Conservation (phyloP, 257 asterid species). For the Solanum dulcamara region DNA sequence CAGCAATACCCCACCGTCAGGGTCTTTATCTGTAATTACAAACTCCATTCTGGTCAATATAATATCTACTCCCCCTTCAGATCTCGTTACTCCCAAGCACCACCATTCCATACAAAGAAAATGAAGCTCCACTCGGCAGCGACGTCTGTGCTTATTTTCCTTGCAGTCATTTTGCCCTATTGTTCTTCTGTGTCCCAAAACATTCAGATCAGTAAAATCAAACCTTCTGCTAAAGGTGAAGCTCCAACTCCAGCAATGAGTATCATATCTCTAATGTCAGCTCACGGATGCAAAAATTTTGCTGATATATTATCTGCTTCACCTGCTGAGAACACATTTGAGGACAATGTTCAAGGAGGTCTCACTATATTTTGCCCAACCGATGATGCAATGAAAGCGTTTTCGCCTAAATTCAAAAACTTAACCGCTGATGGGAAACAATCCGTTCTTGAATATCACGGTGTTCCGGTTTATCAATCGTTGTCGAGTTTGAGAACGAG, state of each 20-base stretch:
- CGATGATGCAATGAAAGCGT: constrained; percentile 50
- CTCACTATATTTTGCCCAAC: constrained; percentile 70
- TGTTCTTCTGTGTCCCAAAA: neutral
- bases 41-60: neutral
- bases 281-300: constrained; percentile 67
- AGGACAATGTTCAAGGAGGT: constrained; percentile 38
- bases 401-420: constrained; percentile 42
- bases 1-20: neutral
- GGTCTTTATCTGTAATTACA: neutral
- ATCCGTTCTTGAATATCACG: constrained; percentile 39
- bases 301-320: constrained; percentile 40
- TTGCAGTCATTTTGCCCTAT: neutral
- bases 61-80: neutral
- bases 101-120: no score
- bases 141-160: neutral
- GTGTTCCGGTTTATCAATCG: constrained; percentile 33
- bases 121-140: neutral
- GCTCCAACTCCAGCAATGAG: constrained; percentile 47
- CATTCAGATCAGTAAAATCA: neutral
- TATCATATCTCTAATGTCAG: constrained; percentile 47
- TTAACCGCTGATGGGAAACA: constrained; percentile 28
- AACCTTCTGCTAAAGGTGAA: neutral
- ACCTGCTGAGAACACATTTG: constrained; percentile 41
- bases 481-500: constrained; percentile 30
- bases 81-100: neutral